A percentile compares a stretch with the other conserved stretches of the same genome.
Conservation (phyloP, 2,329 filamentous ascomycete species). For the Huntiella decipiens region DNA sequence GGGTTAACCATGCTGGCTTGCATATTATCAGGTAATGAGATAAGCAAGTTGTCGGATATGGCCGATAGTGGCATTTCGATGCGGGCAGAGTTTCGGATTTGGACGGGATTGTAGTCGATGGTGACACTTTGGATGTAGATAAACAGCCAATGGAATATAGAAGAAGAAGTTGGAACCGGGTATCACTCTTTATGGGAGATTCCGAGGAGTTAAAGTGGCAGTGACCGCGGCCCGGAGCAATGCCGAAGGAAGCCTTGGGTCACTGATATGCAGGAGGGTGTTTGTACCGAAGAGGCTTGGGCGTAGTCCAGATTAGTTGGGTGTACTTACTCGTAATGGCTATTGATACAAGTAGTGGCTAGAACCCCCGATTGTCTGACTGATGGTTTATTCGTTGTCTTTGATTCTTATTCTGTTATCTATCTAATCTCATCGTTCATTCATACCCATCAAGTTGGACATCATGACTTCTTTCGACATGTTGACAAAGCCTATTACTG, state of each 20-base stretch:
- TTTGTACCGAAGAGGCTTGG: background rate
- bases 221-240: background rate
- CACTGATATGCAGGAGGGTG: background rate
- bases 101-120: no score
- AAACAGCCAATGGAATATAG: no score
- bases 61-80: background rate
- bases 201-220: background rate
- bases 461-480: background rate
- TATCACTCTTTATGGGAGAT: no score
- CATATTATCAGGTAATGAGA: background rate
- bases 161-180: no score
- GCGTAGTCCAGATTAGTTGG: background rate
- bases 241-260: background rate
- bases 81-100: no score
- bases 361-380: no score
- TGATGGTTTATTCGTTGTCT: background rate
- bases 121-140: no score
- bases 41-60: slow-evolving; percentile 3
- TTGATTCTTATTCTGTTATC: background rate
- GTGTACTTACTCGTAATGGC: no score
- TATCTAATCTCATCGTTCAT: background rate
- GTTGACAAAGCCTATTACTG: slow-evolving; percentile 9
- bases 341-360: no score
- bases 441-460: background rate
- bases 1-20: background rate